Conservation (phyloP, 495 filamentous ascomycete species). For the Annulohypoxylon moriforme region DNA sequence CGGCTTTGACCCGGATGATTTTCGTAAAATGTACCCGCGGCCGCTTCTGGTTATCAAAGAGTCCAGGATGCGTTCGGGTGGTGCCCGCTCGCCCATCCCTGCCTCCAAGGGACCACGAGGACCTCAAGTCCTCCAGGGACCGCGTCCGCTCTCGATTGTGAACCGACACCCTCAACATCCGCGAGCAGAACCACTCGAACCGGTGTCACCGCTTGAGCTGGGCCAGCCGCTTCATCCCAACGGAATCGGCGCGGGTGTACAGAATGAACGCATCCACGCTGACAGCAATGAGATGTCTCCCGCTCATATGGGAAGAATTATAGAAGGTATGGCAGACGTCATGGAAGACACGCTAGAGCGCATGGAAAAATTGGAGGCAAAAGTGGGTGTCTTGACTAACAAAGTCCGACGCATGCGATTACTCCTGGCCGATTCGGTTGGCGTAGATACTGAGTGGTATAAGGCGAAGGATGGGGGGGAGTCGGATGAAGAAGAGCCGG, state of each 20-base stretch:
- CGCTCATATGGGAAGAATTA: background rate
- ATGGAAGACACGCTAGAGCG: background rate
- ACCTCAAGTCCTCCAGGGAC: background rate
- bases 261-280: background rate
- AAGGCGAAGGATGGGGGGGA: background rate
- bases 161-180: background rate
- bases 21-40: background rate
- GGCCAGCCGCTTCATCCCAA: background rate
- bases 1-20: background rate
- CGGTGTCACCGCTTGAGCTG: background rate
- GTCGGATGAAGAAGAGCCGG: background rate
- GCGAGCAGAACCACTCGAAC: background rate
- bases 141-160: background rate
- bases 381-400: background rate
- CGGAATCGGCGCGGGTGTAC: background rate
- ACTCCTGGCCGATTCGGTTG: background rate
- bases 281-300: background rate
- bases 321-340: background rate
- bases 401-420: background rate
- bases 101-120: background rate
- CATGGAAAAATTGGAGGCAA: background rate
- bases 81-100: background rate
- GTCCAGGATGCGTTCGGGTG: background rate
- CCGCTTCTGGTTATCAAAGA: background rate
- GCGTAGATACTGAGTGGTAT: background rate